Evolutionary conservation across 345 rosid genomes (phyloP).

Genomic region (Ceriops zippeliana): DNA sequence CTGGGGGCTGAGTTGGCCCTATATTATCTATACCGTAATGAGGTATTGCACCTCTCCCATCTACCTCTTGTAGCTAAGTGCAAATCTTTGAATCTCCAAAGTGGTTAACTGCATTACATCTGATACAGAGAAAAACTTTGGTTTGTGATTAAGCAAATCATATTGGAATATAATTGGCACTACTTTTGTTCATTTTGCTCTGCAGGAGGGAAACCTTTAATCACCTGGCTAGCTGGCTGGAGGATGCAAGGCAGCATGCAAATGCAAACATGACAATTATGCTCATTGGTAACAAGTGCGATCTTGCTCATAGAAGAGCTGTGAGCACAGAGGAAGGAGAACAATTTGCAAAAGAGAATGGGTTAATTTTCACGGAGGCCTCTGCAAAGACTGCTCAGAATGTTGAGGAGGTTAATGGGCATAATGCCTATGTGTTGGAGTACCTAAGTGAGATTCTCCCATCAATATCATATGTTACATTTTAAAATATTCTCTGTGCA

Average conservation of each 20-base stretch:
- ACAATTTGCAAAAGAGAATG: constrained; percentile 15
- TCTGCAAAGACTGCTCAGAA: constrained; percentile 18
- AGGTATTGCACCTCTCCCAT: too few species aligned
- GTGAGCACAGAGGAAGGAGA: constrained; percentile 17
- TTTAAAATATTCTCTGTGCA: background rate
- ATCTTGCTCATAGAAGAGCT: constrained; percentile 13
- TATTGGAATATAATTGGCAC: background rate
- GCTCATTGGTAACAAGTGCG: constrained; percentile 21
- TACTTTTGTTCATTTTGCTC: background rate
- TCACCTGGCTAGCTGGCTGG: constrained; percentile 16
- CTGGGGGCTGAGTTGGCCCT: too few species aligned
- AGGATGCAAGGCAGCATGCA: constrained; percentile 20
- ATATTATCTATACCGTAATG: too few species aligned
- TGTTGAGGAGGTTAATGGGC: constrained; percentile 8
- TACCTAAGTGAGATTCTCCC: background rate
- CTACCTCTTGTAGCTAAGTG: too few species aligned
- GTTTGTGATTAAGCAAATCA: background rate
- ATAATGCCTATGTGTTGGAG: background rate
- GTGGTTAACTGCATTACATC: too few species aligned
- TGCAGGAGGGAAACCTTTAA: constrained; percentile 11
- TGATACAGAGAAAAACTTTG: too few species aligned
- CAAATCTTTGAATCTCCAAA: too few species aligned
- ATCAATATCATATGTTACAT: too few species aligned
- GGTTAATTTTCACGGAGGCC: constrained; percentile 16
- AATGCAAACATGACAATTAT: constrained; percentile 13